Evolutionary conservation across 768 basidiomycete genomes (phyloP), one percentile per base, ranked within the genome.

Genomic region (Crassisporium funariophilum): DNA sequence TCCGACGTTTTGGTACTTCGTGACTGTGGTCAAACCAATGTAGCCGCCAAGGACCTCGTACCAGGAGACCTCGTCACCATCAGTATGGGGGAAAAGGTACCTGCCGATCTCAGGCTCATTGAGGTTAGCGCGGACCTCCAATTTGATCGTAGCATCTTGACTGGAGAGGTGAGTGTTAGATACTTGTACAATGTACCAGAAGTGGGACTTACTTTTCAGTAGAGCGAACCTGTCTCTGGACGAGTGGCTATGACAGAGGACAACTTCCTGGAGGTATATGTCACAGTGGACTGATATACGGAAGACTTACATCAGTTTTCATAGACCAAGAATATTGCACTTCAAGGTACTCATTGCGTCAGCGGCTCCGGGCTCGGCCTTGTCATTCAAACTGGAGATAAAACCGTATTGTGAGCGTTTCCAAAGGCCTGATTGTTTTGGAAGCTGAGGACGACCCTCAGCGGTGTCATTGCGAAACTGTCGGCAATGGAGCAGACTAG

Each of bases 51-150:
- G 46, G 75, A 82, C 34, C 77, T 86, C 29, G 82, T 88, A 5
- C 78, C 80, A 0, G 87, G 86, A 11, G 87, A 89, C 56, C 61
- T 89, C 21, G 76, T 87, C 42, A 69, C 72, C 1, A 76, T 88
- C 56, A 66, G 67, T 19, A 76, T 86, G 46, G 87, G 87, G 19
- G 80, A 82, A 56, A 81, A 84, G 12, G 76, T 88, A 2, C 87
- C 87, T 0, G 86, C 86, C 4, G 87, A 89, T 56, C 47, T 88
- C 12, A 76, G 81, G 39, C 67, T 89, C n/a, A 73, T 86, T 25
- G 70, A 81, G 4, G 74, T 73, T 17, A 78, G 76, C 16, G 65
- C 74, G 2, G 84, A 86, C 56, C 62, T 84, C 29, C 73, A 74
- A 45, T 79, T 85, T 37, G 85, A 86, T 53, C 70, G 83, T 22